These are phyloP conservation scores for Nicotiana attenuata DNA, from an alignment of 257 asterid genomes.

Conservation along the genomic window DNA sequence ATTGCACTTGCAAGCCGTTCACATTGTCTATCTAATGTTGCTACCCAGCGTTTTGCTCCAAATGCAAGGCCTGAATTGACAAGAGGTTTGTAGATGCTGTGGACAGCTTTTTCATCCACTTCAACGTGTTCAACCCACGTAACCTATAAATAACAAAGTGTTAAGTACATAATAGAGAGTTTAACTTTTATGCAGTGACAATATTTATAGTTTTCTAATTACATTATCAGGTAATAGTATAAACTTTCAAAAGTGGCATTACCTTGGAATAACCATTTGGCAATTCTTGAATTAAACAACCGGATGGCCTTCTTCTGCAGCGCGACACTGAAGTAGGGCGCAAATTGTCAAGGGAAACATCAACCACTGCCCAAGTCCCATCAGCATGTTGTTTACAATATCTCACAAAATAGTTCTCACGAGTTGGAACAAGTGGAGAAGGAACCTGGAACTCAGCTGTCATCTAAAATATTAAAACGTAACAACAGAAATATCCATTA, in stretches of 20 bases:
- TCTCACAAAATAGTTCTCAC: conserved; percentile 63
- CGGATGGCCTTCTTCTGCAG: conserved; percentile 67
- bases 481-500: not conserved
- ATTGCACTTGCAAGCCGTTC: conserved; percentile 64
- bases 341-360: conserved; percentile 64
- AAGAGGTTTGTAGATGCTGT: conserved; percentile 51
- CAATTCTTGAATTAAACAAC: conserved; percentile 68
- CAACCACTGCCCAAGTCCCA: conserved; percentile 78
- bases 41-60: conserved; percentile 78
- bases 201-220: not conserved
- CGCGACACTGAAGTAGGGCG: conserved; percentile 45
- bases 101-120: conserved; percentile 63
- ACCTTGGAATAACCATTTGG: conserved; percentile 85
- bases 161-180: not conserved
- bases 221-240: not conserved
- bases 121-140: conserved; percentile 78
- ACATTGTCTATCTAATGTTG: conserved; percentile 69
- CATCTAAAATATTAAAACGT: conserved; percentile 33
- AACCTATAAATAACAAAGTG: conserved; percentile 31
- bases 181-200: not conserved
- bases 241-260: not conserved
- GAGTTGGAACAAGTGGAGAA: conserved; percentile 70
- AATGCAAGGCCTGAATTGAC: conserved; percentile 65
- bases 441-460: conserved; percentile 83
- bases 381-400: conserved; percentile 73